phyloP scores from a whole-genome alignment of 139 green algal genomes.

The Tetradesmus obliquus region DNA sequence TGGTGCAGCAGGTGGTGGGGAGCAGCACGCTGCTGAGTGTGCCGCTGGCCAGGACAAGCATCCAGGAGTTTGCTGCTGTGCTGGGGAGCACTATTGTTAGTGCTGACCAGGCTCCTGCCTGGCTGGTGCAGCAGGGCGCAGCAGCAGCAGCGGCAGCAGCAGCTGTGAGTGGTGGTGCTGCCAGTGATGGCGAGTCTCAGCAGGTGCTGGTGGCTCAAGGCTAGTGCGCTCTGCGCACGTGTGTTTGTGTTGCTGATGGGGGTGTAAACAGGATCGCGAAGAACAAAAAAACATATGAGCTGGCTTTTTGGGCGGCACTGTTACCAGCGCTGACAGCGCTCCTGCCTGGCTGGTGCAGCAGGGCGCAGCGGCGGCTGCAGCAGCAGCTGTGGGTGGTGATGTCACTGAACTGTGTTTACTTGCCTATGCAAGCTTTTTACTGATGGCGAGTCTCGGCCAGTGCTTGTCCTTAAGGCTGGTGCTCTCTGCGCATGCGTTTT shows the following conservation, averaged over 20 bases:
- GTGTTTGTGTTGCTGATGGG: background rate
- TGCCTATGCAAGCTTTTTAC: no score
- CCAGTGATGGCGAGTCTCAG: background rate
- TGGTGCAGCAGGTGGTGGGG: slow-evolving; percentile 45
- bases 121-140: background rate
- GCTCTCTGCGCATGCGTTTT: no score
- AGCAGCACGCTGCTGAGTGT: slow-evolving; percentile 54
- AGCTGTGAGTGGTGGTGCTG: background rate
- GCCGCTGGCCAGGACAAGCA: slow-evolving; percentile 60
- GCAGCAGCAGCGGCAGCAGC: background rate
- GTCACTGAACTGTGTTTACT: no score
- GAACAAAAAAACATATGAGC: no score
- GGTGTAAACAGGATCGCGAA: background rate
- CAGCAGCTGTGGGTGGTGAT: background rate
- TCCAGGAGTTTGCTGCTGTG: slow-evolving; percentile 60
- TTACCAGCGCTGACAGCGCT: background rate
- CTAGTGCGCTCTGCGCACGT: background rate
- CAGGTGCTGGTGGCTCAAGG: background rate
- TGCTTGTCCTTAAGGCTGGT: no score
- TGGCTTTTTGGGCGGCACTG: background rate
- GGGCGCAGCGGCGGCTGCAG: no score
- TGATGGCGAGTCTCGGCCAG: no score
- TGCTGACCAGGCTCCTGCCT: background rate
- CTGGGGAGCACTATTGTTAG: slow-evolving; percentile 58
- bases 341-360: background rate